Conservation (phyloP, 768 basidiomycete genomes). For the Russula brevipes region DNA sequence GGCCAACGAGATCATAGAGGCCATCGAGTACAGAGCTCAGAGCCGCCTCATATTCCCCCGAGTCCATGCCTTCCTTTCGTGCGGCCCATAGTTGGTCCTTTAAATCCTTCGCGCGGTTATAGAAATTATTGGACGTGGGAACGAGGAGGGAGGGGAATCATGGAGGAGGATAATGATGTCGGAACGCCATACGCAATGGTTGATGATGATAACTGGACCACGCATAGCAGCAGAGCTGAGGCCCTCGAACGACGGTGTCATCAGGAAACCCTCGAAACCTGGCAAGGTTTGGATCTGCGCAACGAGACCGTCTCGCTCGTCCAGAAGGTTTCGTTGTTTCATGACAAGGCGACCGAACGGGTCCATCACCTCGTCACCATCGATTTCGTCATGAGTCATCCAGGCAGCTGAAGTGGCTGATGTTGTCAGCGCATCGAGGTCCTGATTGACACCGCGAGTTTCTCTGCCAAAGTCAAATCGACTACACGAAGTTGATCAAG, state of each 20-base stretch:
- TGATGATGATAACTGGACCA: constrained; percentile 7
- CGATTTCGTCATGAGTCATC: not conserved
- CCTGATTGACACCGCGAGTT: not conserved
- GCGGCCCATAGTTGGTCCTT: not conserved
- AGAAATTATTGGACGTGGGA: not conserved
- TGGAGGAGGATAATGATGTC: not conserved
- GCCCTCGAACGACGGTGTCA: not conserved
- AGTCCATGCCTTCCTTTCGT: not conserved
- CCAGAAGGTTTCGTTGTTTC: not conserved
- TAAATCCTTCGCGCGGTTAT: not conserved
- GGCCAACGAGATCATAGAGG: constrained; percentile 12
- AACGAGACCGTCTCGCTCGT: not conserved
- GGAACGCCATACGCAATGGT: not conserved
- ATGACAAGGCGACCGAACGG: not conserved
- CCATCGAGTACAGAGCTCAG: not conserved
- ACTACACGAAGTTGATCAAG: not conserved
- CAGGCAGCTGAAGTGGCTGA: not conserved
- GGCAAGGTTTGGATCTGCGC: not conserved
- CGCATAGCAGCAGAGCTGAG: not conserved
- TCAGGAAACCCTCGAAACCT: not conserved
- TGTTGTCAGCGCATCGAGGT: not conserved
- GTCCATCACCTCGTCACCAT: not conserved
- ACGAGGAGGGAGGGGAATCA: constrained; percentile 49
- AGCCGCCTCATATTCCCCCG: not conserved
- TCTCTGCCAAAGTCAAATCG: not conserved